Percentiles rank a stretch among this genome's conserved stretches.
phyloP scores from a whole-genome alignment of 495 filamentous ascomycete genomes.

The Penicillium paradoxum region DNA sequence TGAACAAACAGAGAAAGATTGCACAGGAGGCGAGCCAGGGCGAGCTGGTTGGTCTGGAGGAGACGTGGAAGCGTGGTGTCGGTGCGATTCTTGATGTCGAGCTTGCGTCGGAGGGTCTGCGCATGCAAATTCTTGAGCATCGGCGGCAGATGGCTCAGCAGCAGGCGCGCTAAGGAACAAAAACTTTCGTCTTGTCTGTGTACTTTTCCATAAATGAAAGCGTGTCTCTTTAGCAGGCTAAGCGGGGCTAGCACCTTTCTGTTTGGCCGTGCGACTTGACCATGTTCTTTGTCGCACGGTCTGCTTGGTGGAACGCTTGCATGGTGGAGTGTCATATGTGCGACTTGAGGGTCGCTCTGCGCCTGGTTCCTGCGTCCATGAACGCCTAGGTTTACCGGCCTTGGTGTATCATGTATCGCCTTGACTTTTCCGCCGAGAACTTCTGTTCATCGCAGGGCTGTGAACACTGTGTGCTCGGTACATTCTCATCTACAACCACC shows the following conservation, averaged over 20 bases:
- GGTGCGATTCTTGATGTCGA: slow-evolving; percentile 71
- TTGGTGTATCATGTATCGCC: background rate
- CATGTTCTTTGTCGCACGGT: background rate
- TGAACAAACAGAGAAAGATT: slow-evolving; percentile 65
- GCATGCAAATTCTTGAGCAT: slow-evolving; percentile 57
- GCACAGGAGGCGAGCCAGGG: slow-evolving; percentile 64
- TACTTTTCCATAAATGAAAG: too few relatives aligned
- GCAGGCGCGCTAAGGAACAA: slow-evolving; percentile 19
- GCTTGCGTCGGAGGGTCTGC: slow-evolving; percentile 64
- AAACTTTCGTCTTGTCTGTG: too few relatives aligned
- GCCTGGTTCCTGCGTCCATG: background rate
- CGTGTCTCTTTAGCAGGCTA: background rate
- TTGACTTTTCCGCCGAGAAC: background rate
- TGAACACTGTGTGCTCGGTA: background rate
- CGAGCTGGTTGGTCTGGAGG: slow-evolving; percentile 65
- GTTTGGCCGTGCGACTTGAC: background rate
- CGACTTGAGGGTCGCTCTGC: background rate
- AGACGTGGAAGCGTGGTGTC: slow-evolving; percentile 67
- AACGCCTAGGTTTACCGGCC: background rate
- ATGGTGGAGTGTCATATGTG: background rate
- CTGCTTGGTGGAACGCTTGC: slow-evolving; percentile 1
- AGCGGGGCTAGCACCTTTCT: background rate
- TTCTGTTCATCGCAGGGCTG: background rate
- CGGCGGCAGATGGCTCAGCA: slow-evolving; percentile 41
- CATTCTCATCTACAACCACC: background rate